Evolutionary conservation across 2,329 filamentous ascomycete genomes (phyloP).

Genomic region (Lachnellula occidentalis): DNA sequence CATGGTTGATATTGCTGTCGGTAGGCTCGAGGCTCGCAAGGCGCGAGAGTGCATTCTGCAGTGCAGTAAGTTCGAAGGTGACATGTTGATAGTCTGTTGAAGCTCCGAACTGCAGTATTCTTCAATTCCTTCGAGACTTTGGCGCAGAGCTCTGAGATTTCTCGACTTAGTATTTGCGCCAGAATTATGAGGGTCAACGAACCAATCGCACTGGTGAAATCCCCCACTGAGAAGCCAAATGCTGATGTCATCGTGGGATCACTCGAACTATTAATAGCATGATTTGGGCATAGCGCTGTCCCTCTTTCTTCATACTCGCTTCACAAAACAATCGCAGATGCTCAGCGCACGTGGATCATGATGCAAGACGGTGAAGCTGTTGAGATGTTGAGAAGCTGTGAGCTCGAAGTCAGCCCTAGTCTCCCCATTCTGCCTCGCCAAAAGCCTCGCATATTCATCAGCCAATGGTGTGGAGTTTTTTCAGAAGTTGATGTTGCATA

Average conservation of each 20-base stretch:
- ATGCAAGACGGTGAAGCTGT: neutral
- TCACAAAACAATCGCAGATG: neutral
- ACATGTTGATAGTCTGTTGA: conserved; percentile 1
- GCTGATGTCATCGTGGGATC: neutral
- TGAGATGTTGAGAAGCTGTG: neutral
- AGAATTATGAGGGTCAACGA: neutral
- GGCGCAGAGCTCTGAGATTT: neutral
- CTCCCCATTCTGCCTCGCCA: neutral
- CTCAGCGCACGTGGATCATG: neutral
- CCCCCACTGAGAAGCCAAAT: conserved; percentile 3
- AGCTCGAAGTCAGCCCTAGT: neutral
- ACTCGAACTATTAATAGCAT: neutral
- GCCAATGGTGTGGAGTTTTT: too few species aligned
- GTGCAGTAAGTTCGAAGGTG: neutral
- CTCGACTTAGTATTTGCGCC: neutral
- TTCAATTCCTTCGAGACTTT: neutral
- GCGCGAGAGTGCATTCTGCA: neutral
- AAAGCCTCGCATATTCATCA: neutral
- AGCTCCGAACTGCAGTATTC: neutral
- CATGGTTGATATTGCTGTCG: neutral
- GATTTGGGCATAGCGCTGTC: too few species aligned
- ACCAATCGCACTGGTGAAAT: neutral
- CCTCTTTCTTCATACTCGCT: too few species aligned
- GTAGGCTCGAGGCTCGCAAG: neutral
- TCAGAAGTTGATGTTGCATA: too few species aligned